Evolutionary conservation across 2,329 filamentous ascomycete genomes (phyloP), one percentile per base, ranked within the genome.

Genomic region (Neofusicoccum ribis): DNA sequence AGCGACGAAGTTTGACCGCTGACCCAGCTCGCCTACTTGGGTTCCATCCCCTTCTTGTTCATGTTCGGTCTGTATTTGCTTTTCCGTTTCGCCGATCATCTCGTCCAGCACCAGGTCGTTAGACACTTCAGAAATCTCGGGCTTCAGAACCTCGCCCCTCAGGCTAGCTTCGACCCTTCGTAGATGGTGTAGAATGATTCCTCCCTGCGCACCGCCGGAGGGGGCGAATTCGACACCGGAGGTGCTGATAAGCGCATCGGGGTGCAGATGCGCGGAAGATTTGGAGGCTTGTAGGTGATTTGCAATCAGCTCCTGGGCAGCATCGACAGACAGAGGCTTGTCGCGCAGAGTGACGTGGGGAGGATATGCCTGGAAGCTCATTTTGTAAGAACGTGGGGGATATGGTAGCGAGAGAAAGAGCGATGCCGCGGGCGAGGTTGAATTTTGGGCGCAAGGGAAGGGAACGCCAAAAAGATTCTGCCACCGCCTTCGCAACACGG

Each of bases 131-230:
- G 79, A 72, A 14, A 50, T 52, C 63, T 82, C 80, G 0, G 76
- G 76, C 68, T 76, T 81, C 31, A 85, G 71, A 67, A 77, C 79
- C 73, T 86, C 84, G 23, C 85, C 85, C 20, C 77, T 72, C 66
- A 87, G 68, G 0, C 84, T 84, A 5, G 81, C 80, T 67, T 83
- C 82, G 8, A 87, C 81, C 54, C 85, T 79, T 43, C 80, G 77
- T 51, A 87, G 72, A 69, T 85, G 83, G 71, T 85, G 82, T 61
- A 87, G 76, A 14, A 80, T 77, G n/a, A 85, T 75, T 7, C 81
- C 80, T 49, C 82, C 81, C 17, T 69, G 71, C 0, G 80, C 75
- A 1, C 82, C 82, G 54, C 77, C 76, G 52, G 79, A 72, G 15
- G 80, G 75, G 23, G 76, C 74, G 70, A 80, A 82, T 12, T 72